Evolutionary conservation across 1,284 basidiomycete species (phyloP).

Genomic region (Moesziomyces parantarcticus): DNA sequence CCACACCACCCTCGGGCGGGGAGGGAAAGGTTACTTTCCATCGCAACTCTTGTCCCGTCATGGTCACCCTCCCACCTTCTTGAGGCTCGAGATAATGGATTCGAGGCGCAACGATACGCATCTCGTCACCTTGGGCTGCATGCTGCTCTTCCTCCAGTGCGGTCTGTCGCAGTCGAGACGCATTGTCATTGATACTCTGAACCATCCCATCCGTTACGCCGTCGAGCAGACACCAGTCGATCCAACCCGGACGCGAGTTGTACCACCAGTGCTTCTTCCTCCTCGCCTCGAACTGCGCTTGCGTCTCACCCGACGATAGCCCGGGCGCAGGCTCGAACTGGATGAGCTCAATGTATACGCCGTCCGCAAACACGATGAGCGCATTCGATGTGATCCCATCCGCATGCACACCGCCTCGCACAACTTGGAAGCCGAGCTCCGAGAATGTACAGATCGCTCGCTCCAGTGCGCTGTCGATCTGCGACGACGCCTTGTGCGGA

Average conservation of each 20-base stretch:
- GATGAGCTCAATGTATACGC: constrained; percentile 57
- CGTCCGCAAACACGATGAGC: constrained; percentile 52
- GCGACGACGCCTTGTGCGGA: constrained; percentile 19
- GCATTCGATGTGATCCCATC: constrained; percentile 53
- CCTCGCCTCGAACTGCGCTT: constrained; percentile 30
- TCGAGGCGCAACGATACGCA: constrained; percentile 12
- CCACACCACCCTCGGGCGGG: constrained; percentile 9
- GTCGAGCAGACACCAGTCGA: constrained; percentile 51
- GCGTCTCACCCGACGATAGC: constrained; percentile 19
- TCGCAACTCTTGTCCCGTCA: constrained; percentile 33
- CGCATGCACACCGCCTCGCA: constrained; percentile 47
- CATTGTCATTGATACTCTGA: constrained; percentile 41
- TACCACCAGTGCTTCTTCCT: constrained; percentile 53
- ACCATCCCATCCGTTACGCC: constrained; percentile 34
- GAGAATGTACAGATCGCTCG: constrained; percentile 36
- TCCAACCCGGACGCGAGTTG: constrained; percentile 46
- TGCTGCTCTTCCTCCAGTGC: constrained; percentile 12
- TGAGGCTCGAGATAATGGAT: constrained; percentile 26
- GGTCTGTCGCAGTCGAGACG: constrained; percentile 19
- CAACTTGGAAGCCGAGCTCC: constrained; percentile 50
- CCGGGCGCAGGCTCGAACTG: constrained; percentile 35
- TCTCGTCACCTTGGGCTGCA: neutral
- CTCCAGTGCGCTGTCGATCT: constrained; percentile 24
- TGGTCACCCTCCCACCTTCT: constrained; percentile 40
- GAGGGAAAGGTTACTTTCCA: constrained; percentile 56